phyloP scores from a whole-genome alignment of 2,329 filamentous ascomycete species.

The Ceratocystis lukuohia region DNA sequence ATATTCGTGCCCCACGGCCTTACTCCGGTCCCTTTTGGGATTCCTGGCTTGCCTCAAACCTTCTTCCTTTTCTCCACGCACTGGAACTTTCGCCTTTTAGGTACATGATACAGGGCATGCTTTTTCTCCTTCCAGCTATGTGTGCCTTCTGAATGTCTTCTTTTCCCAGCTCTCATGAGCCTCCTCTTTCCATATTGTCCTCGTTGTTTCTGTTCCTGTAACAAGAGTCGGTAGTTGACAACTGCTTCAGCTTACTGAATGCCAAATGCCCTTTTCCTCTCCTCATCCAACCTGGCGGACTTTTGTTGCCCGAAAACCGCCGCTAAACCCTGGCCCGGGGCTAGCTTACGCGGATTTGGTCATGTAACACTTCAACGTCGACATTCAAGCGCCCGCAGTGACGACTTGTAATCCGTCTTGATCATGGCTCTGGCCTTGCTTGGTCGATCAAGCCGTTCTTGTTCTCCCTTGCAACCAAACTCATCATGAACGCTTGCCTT shows the following conservation, averaged over 20 bases:
- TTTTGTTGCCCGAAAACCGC: neutral
- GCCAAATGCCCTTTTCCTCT: neutral
- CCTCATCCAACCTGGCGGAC: neutral
- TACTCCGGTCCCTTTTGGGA: conserved; percentile 25
- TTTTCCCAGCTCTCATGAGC: too few relatives aligned
- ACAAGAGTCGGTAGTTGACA: too few relatives aligned
- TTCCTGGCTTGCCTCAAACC: conserved; percentile 17
- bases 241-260: too few relatives aligned
- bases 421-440: neutral
- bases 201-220: neutral
- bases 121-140: neutral
- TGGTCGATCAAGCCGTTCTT: neutral
- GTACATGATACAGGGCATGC: conserved; percentile 19
- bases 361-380: neutral
- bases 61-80: conserved; percentile 5
- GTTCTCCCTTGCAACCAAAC: neutral
- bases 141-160: neutral
- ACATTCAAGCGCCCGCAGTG: neutral
- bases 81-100: conserved; percentile 21
- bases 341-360: neutral
- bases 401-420: neutral
- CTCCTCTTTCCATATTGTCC: neutral
- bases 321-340: neutral
- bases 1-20: conserved; percentile 21
- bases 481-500: neutral